Percentiles rank a stretch among this genome's conserved stretches.
phyloP scores from a whole-genome alignment of 441 rosid genomes.

The Lepidium campestre region DNA sequence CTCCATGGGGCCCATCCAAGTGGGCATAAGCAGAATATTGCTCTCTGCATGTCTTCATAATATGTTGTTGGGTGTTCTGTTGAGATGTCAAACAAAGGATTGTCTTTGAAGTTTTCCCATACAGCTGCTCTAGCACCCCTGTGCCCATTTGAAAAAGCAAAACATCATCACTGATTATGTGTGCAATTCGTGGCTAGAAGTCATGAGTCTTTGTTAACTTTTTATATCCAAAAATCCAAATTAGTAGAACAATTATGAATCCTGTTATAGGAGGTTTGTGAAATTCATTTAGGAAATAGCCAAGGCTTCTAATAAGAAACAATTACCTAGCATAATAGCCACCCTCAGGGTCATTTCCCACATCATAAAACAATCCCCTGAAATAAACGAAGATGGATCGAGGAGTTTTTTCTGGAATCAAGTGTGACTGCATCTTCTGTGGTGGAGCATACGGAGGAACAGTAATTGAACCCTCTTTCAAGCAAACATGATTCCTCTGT shows the following conservation, averaged over 20 bases:
- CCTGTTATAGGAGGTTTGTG: not conserved
- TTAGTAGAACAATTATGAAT: not conserved
- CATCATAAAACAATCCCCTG: constrained; percentile 75
- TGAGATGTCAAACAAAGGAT: constrained; percentile 67
- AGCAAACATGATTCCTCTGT: constrained; percentile 69
- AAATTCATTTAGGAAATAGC: not conserved
- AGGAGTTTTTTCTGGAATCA: constrained; percentile 68
- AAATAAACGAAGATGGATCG: constrained; percentile 74
- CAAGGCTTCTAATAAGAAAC: not conserved
- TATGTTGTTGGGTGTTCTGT: constrained; percentile 77
- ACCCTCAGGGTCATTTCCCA: constrained; percentile 79
- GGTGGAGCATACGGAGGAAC: constrained; percentile 85
- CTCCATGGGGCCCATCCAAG: constrained; percentile 91
- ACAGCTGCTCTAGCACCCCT: constrained; percentile 79
- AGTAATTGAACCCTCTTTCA: constrained; percentile 69
- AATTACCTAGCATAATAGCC: constrained; percentile 73
- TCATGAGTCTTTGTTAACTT: not conserved
- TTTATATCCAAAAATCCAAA: not conserved
- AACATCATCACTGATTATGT: not conserved
- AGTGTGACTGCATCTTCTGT: constrained; percentile 73
- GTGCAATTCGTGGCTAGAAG: not conserved
- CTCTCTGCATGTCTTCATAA: constrained; percentile 79
- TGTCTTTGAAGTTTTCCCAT: constrained; percentile 81
- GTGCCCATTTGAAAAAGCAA: constrained; percentile 15
- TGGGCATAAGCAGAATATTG: constrained; percentile 69